Base-by-base conservation (phyloP, 768 basidiomycete genomes). In the Pleurotus tuoliensis region DNA sequence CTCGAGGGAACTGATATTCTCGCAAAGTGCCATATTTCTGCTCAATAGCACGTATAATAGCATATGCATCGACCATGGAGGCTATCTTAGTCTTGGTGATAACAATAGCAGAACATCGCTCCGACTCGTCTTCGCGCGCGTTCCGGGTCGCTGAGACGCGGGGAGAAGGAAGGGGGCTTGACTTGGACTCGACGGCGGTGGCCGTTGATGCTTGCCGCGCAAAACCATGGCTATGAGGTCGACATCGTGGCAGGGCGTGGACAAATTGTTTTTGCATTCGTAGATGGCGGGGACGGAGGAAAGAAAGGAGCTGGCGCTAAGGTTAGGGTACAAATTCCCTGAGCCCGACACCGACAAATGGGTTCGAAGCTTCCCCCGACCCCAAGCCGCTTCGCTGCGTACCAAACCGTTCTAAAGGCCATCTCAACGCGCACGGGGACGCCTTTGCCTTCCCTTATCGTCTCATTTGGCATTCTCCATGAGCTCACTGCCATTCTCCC, bases 391-490 rank as follows among this genome's bases (percentile, higher is more conserved):
- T 77, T 81, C 57, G 65, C 72, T 5, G 73, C 76, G 5, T 87
- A 82, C 72, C 81, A 69, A 59, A 69, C 77, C 27, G 80, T 81
- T 0, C 78, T 94, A 30, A 71, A 76, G 15, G 71, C 77, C 1
- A 64, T 94, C 9, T 86, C 93, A 15, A 70, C 76, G 5, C 81
- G 86, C 38, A 92, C 92, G 15, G 83, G 88, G 15, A 77, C 89
- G 1, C 90, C 91, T 12, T 66, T 95, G 0, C 78, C 92, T 1
- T 92, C 92, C 9, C 80, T 97, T 59, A 61, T 82, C 7, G 60
- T 90, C 41, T 92, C 93, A 0, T 96, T 97, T 61, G 84, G 82
- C 4, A 71, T 94, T 53, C 76, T 97, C 2, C 94, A 97, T 65
- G 94, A 97, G 66, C 60, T 92, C 9, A 94, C 92, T 0, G 92